Evolutionary conservation across 2,329 filamentous ascomycete genomes (phyloP).

Genomic region (Colletotrichum sp.): DNA sequence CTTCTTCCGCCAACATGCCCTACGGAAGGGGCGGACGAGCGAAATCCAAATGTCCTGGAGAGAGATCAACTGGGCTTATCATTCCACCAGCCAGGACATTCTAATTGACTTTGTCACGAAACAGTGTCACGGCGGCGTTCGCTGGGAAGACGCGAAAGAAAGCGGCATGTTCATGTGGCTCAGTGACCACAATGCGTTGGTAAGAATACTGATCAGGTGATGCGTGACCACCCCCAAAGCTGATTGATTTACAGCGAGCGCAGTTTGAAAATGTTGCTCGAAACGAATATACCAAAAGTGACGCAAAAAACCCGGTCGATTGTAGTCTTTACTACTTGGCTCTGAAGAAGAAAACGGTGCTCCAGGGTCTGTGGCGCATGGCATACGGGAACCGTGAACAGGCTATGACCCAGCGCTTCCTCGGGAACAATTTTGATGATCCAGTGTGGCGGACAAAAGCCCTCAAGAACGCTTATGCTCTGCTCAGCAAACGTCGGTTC

Average conservation of each 20-base stretch:
- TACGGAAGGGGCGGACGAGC: slow-evolving; percentile 68
- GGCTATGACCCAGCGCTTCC: slow-evolving; percentile 73
- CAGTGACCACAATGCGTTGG: slow-evolving; percentile 74
- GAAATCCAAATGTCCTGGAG: slow-evolving; percentile 74
- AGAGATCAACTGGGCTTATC: slow-evolving; percentile 86
- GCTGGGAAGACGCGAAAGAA: slow-evolving; percentile 85
- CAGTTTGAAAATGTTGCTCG: slow-evolving; percentile 92
- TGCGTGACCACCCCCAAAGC: not conserved
- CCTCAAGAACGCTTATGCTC: slow-evolving; percentile 93
- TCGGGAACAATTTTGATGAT: slow-evolving; percentile 91
- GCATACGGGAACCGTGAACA: slow-evolving; percentile 90
- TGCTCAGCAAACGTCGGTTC: slow-evolving; percentile 89
- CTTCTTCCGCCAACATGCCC: slow-evolving; percentile 81
- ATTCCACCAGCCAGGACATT: slow-evolving; percentile 87
- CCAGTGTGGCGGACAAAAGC: slow-evolving; percentile 87
- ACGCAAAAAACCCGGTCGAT: slow-evolving; percentile 87
- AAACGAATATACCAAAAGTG: slow-evolving; percentile 89
- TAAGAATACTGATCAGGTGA: slow-evolving; percentile 44
- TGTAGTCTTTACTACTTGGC: slow-evolving; percentile 93
- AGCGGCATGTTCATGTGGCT: slow-evolving; percentile 97
- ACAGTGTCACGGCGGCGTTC: slow-evolving; percentile 78
- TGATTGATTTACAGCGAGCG: slow-evolving; percentile 51
- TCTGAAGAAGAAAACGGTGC: slow-evolving; percentile 85
- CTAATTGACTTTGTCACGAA: slow-evolving; percentile 80
- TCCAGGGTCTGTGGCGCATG: slow-evolving; percentile 94